A percentile compares a stretch with the other conserved stretches of the same genome.
Evolutionary conservation across 2,329 filamentous ascomycete species (phyloP).

Genomic region (Aspergillus fijiensis): DNA sequence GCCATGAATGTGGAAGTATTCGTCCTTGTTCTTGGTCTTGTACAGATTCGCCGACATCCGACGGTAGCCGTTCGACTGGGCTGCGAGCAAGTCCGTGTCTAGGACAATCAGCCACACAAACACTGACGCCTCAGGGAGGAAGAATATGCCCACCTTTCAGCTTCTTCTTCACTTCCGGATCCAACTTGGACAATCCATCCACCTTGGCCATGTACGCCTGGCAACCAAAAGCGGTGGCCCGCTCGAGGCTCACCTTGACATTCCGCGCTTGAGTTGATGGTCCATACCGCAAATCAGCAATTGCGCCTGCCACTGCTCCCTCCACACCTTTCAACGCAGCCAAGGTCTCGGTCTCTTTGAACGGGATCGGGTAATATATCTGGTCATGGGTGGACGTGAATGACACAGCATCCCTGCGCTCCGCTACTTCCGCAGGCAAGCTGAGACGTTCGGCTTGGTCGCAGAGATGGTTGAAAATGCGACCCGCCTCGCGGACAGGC

Average conservation of each 20-base stretch:
- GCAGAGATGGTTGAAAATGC: conserved; percentile 39
- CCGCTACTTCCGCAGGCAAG: conserved; percentile 33
- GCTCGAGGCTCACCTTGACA: conserved; percentile 39
- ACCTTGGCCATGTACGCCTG: conserved; percentile 46
- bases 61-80: conserved; percentile 70
- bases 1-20: conserved; percentile 74
- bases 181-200: conserved; percentile 39
- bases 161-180: conserved; percentile 39
- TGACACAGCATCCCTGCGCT: conserved; percentile 34
- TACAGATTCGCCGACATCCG: conserved; percentile 73
- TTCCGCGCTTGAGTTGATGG: conserved; percentile 36
- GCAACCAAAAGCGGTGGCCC: conserved; percentile 42
- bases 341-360: conserved; percentile 55
- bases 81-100: conserved; percentile 71
- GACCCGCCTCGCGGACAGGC: conserved; percentile 36
- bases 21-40: conserved; percentile 62
- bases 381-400: conserved; percentile 40
- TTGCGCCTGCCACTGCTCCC: conserved; percentile 58
- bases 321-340: conserved; percentile 61
- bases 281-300: conserved; percentile 58
- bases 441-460: conserved; percentile 34
- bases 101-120: conserved; percentile 14
- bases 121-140: too few relatives aligned
- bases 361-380: conserved; percentile 46
- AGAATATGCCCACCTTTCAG: conserved; percentile 33